Conservation (phyloP, 202 grass and related monocot genomes). For the Digitaria exilis region DNA sequence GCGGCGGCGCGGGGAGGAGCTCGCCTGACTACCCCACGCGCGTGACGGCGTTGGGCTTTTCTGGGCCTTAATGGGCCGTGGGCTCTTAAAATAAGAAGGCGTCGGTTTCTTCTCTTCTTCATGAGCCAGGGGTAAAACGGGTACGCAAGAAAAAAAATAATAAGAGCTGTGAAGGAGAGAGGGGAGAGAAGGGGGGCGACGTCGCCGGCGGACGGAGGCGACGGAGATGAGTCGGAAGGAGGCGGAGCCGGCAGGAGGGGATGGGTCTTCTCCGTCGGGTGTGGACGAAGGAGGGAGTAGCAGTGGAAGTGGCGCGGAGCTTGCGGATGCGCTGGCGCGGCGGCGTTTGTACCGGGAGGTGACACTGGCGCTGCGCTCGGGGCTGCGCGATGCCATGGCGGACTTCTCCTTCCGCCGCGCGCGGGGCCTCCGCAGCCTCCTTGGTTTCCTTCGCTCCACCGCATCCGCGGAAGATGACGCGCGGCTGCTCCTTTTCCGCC, state of each 20-base stretch:
- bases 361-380: slow-evolving; percentile 85
- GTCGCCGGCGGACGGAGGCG: slow-evolving; percentile 50
- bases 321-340: slow-evolving; percentile 57
- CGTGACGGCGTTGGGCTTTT: slow-evolving; percentile 3
- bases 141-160: neutral
- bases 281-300: slow-evolving; percentile 25
- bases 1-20: slow-evolving; percentile 33
- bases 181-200: slow-evolving; percentile 28
- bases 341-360: slow-evolving; percentile 93
- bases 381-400: slow-evolving; percentile 81
- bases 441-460: slow-evolving; percentile 80
- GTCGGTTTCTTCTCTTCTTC: neutral
- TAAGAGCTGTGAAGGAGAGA: neutral
- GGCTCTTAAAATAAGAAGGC: neutral
- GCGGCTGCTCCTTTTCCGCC: slow-evolving; percentile 76
- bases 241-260: slow-evolving; percentile 31
- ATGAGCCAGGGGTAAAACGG: slow-evolving; percentile 34
- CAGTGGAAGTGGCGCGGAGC: slow-evolving; percentile 48
- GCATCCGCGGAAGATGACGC: slow-evolving; percentile 59
- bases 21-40: slow-evolving; percentile 9
- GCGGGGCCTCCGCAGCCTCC: slow-evolving; percentile 66
- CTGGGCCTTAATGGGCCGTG: slow-evolving; percentile 15
- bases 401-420: slow-evolving; percentile 97
- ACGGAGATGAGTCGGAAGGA: slow-evolving; percentile 62
- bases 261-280: slow-evolving; percentile 28